A percentile compares a stretch with the other conserved stretches of the same genome.
Conservation (phyloP, 768 basidiomycete genomes). For the Lyophyllum semitale region DNA sequence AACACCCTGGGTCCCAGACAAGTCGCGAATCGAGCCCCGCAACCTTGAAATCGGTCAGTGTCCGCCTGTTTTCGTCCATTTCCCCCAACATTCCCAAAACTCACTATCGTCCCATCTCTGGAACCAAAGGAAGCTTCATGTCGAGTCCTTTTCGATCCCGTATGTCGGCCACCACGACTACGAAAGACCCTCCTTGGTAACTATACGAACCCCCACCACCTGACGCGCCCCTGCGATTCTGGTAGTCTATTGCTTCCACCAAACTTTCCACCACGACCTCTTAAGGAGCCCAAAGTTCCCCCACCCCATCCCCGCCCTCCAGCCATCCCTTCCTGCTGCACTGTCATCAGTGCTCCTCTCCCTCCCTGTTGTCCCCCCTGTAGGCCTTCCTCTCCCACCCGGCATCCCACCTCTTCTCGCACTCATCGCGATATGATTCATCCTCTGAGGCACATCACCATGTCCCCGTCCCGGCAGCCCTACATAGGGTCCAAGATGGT, state of each 20-base stretch:
- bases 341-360: constrained; percentile 36
- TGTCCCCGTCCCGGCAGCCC: constrained; percentile 38
- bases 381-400: constrained; percentile 41
- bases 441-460: constrained; percentile 38
- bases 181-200: constrained; percentile 51
- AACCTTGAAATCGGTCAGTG: constrained; percentile 98
- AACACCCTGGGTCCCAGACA: constrained; percentile 87
- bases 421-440: constrained; percentile 33
- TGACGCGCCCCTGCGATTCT: constrained; percentile 67
- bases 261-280: constrained; percentile 69
- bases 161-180: constrained; percentile 63
- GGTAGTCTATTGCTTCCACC: constrained; percentile 62
- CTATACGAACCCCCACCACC: constrained; percentile 41
- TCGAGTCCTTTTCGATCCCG: constrained; percentile 38
- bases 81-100: constrained; percentile 58
- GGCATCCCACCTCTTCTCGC: constrained; percentile 27
- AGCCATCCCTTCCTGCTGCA: constrained; percentile 48
- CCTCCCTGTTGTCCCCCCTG: constrained; percentile 46
- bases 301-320: constrained; percentile 46
- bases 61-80: constrained; percentile 87
- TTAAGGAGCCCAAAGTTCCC: constrained; percentile 47
- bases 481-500: constrained; percentile 38
- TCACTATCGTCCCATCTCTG: constrained; percentile 52
- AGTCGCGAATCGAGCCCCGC: constrained; percentile 82
- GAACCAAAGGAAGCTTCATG: constrained; percentile 47